Evolutionary conservation across 2,329 filamentous ascomycete genomes (phyloP).

Genomic region (Mollisiaceae sp.): DNA sequence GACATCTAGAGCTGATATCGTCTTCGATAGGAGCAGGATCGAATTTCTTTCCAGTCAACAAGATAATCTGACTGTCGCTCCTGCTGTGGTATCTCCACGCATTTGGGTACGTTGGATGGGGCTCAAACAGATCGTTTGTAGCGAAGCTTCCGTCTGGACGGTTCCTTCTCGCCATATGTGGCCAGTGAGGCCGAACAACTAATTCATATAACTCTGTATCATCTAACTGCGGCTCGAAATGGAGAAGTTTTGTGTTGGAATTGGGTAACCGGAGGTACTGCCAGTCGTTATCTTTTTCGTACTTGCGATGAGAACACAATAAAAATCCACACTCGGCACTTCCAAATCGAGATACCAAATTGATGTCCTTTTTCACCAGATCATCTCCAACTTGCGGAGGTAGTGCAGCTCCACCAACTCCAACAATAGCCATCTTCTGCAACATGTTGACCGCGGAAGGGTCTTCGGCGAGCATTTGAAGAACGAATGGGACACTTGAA

Average conservation of each 20-base stretch:
- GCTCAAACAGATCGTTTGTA: conserved; percentile 66
- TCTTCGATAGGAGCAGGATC: conserved; percentile 67
- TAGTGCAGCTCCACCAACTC: conserved; percentile 66
- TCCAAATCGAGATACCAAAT: conserved; percentile 66
- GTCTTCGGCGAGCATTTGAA: conserved; percentile 57
- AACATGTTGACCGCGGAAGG: conserved; percentile 49
- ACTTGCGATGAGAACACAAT: conserved; percentile 65
- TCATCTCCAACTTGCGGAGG: conserved; percentile 56
- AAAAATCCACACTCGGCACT: conserved; percentile 71
- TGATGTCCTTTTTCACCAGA: conserved; percentile 56
- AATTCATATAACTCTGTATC: conserved; percentile 54
- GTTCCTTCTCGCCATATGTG: conserved; percentile 63
- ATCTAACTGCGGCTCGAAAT: conserved; percentile 53
- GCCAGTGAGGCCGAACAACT: conserved; percentile 61
- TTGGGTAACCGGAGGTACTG: conserved; percentile 57
- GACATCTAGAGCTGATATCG: conserved; percentile 51
- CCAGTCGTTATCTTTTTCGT: conserved; percentile 60
- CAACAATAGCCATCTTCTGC: conserved; percentile 62
- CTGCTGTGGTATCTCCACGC: conserved; percentile 69
- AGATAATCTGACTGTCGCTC: conserved; percentile 64
- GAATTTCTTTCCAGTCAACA: conserved; percentile 72
- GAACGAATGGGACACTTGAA: conserved; percentile 64
- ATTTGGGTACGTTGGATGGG: conserved; percentile 54
- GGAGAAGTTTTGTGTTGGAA: conserved; percentile 42
- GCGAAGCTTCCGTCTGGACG: conserved; percentile 64